Conservation (phyloP, 1,139 yeast genomes). For the Sugiyamaella xylanicola region DNA sequence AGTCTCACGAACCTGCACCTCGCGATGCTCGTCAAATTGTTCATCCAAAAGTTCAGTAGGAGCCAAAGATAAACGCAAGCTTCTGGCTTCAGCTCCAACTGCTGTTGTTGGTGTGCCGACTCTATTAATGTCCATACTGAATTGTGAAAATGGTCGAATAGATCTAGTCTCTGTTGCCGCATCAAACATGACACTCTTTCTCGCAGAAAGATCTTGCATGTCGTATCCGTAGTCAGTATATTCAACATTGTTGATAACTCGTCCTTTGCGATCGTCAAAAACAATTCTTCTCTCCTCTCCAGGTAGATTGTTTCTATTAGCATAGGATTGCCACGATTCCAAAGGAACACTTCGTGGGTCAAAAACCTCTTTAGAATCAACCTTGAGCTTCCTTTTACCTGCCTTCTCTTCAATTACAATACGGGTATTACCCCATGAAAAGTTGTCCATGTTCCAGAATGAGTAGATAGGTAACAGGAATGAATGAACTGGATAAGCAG, state of each 20-base stretch:
- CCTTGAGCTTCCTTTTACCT: constrained; percentile 42
- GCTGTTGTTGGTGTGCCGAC: constrained; percentile 23
- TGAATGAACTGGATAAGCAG: constrained; percentile 47
- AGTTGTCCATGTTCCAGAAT: constrained; percentile 50
- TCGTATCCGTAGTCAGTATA: constrained; percentile 33
- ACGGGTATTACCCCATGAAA: constrained; percentile 49
- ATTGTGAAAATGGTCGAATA: constrained; percentile 31
- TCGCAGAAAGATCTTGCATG: constrained; percentile 35
- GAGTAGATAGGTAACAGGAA: constrained; percentile 46
- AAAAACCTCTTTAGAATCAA: constrained; percentile 38
- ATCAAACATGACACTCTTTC: constrained; percentile 21
- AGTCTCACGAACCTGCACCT: constrained; percentile 31
- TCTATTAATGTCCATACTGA: constrained; percentile 26
- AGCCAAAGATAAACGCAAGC: constrained; percentile 29
- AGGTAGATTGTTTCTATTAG: constrained; percentile 41
- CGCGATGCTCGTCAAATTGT: constrained; percentile 30
- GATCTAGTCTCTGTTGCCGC: constrained; percentile 18
- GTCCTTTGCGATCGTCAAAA: constrained; percentile 38
- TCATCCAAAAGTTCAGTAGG: constrained; percentile 25
- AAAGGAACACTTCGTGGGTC: constrained; percentile 40
- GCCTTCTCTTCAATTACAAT: constrained; percentile 46
- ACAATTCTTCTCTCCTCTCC: constrained; percentile 43
- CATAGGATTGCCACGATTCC: constrained; percentile 44
- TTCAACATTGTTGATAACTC: constrained; percentile 28
- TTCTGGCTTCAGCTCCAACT: constrained; percentile 20